A percentile compares a stretch with the other conserved stretches of the same genome.
Conservation (phyloP, 2,329 filamentous ascomycete genomes). For the Pseudopithomyces maydicus region DNA sequence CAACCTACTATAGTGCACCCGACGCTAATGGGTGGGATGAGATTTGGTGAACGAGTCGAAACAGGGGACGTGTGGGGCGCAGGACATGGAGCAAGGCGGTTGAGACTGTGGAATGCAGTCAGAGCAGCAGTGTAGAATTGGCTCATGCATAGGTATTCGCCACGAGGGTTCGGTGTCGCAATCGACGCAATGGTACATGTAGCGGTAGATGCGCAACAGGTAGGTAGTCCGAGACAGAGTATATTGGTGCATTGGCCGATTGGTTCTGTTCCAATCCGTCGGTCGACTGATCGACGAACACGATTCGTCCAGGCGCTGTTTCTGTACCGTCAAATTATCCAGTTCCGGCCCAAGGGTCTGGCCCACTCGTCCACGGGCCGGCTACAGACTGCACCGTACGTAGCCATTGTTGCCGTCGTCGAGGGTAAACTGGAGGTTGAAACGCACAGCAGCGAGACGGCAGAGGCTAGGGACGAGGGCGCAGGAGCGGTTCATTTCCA, state of each 20-base stretch:
- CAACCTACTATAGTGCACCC: not conserved
- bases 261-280: slow-evolving; percentile 30
- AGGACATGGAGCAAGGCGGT: not conserved
- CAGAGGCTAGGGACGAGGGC: slow-evolving; percentile 15
- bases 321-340: slow-evolving; percentile 27
- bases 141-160: not conserved
- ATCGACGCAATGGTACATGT: not conserved
- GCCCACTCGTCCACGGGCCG: slow-evolving; percentile 10
- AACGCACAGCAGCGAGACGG: slow-evolving; percentile 18
- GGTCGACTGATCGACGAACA: slow-evolving; percentile 34
- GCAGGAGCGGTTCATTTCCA: slow-evolving; percentile 16
- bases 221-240: slow-evolving; percentile 21
- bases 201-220: slow-evolving; percentile 12
- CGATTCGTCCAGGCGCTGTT: slow-evolving; percentile 25
- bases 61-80: not conserved
- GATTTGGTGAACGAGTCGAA: not conserved
- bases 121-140: not conserved
- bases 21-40: too few species aligned
- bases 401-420: slow-evolving; percentile 22
- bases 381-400: slow-evolving; percentile 14
- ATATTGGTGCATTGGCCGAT: slow-evolving; percentile 15
- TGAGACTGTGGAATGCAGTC: not conserved
- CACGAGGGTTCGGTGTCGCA: not conserved
- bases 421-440: slow-evolving; percentile 17
- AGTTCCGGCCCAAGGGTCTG: slow-evolving; percentile 19